Evolutionary conservation across 1,139 yeast genomes (phyloP).

Genomic region (Meyerozyma guilliermondii): DNA sequence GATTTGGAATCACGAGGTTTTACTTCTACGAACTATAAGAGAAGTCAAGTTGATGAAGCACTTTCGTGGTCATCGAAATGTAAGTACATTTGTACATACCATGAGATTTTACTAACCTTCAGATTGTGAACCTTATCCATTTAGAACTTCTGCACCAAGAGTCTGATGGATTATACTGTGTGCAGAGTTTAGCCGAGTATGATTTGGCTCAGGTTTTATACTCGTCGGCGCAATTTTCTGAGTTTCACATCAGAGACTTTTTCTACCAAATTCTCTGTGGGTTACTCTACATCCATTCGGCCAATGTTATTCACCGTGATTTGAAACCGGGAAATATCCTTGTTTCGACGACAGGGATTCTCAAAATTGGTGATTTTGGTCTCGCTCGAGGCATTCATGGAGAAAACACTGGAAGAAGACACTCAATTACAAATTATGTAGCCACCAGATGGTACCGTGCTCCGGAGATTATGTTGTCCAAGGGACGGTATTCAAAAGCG

Average conservation of each 20-base stretch:
- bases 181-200: conserved; percentile 70
- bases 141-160: conserved; percentile 67
- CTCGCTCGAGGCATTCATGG: conserved; percentile 71
- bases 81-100: conserved; percentile 18
- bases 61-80: conserved; percentile 77
- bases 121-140: conserved; percentile 68
- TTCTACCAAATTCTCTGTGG: conserved; percentile 78
- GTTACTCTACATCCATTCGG: conserved; percentile 76
- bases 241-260: conserved; percentile 73
- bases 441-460: conserved; percentile 96
- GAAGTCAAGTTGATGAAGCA: conserved; percentile 74
- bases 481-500: conserved; percentile 62
- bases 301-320: conserved; percentile 80
- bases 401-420: conserved; percentile 28
- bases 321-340: conserved; percentile 81
- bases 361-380: conserved; percentile 87
- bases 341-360: conserved; percentile 62
- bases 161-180: conserved; percentile 81
- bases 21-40: conserved; percentile 70
- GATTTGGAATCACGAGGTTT: conserved; percentile 59
- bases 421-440: conserved; percentile 70
- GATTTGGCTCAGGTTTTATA: conserved; percentile 78
- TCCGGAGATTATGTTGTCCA: conserved; percentile 80
- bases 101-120: conserved; percentile 5
- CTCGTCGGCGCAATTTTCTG: conserved; percentile 73